Evolutionary conservation across 805 yeast genomes (phyloP).

Genomic region (Tetrapisispora arboricola): DNA sequence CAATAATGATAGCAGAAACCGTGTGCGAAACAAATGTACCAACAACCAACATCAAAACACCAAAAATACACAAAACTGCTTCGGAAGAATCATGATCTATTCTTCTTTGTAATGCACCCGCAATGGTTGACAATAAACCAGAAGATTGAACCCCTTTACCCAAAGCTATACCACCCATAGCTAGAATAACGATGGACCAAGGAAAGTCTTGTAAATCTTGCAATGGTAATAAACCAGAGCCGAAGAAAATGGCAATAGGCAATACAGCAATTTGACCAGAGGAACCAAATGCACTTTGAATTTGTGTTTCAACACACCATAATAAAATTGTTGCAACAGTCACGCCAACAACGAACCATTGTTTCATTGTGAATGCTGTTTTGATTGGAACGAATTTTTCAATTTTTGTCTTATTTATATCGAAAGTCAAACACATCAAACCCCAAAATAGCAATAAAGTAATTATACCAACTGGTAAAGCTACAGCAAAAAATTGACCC

Average conservation of each 20-base stretch:
- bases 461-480: constrained; percentile 67
- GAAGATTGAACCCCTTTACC: constrained; percentile 93
- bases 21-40: constrained; percentile 97
- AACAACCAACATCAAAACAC: constrained; percentile 67
- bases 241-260: constrained; percentile 81
- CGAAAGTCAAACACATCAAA: constrained; percentile 47
- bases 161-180: constrained; percentile 94
- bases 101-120: constrained; percentile 50
- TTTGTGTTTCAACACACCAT: constrained; percentile 81
- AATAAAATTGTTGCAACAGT: constrained; percentile 62
- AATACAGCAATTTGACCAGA: constrained; percentile 86
- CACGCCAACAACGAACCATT: constrained; percentile 65
- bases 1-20: constrained; percentile 86
- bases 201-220: constrained; percentile 90
- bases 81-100: constrained; percentile 55
- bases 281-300: constrained; percentile 70
- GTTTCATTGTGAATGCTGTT: constrained; percentile 59
- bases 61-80: constrained; percentile 72
- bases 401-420: constrained; percentile 38
- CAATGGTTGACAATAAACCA: constrained; percentile 74
- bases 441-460: constrained; percentile 61
- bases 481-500: constrained; percentile 88
- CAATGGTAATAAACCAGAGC: constrained; percentile 72
- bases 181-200: constrained; percentile 90
- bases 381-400: constrained; percentile 39